A percentile compares a stretch with the other conserved stretches of the same genome.
Evolutionary conservation across 148 eudicot species (phyloP).

Genomic region (Dysphania ambrosioides): DNA sequence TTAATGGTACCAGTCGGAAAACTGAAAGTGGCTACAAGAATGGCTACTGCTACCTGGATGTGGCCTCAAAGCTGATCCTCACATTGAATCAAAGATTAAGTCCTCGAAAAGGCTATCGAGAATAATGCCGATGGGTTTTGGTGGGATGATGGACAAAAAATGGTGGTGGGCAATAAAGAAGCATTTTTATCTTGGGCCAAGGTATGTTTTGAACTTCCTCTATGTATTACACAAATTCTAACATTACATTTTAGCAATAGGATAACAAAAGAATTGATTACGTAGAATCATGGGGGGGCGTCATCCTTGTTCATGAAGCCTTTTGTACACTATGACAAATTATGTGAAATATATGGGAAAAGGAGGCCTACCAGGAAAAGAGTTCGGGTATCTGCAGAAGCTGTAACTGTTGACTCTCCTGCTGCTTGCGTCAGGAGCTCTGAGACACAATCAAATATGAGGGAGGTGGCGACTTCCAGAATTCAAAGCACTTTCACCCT

Average conservation of each 20-base stretch:
- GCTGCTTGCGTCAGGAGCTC: neutral
- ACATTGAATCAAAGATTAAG: conserved; percentile 22
- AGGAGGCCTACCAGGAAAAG: too few relatives aligned
- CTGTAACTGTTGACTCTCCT: neutral
- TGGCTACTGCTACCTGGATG: conserved; percentile 25
- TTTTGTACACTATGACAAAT: conserved; percentile 19
- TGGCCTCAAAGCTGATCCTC: conserved; percentile 26
- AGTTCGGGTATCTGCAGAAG: neutral
- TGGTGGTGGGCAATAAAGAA: conserved; percentile 25
- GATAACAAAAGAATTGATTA: neutral
- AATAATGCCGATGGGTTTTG: conserved; percentile 17
- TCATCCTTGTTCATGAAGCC: conserved; percentile 26
- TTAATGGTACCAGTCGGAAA: conserved; percentile 18
- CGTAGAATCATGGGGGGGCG: conserved; percentile 25
- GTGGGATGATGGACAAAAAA: conserved; percentile 27
- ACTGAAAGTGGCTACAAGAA: conserved; percentile 22
- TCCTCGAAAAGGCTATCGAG: conserved; percentile 21
- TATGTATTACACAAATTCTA: neutral
- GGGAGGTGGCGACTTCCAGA: too few relatives aligned
- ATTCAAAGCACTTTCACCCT: too few relatives aligned
- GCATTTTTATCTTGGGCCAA: conserved; percentile 25
- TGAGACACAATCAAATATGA: conserved; percentile 17
- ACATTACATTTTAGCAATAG: neutral
- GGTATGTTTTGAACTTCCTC: neutral
- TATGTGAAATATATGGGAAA: conserved; percentile 20